Base-by-base conservation (phyloP, 495 filamentous ascomycete genomes). In the Penicillium parvum region DNA sequence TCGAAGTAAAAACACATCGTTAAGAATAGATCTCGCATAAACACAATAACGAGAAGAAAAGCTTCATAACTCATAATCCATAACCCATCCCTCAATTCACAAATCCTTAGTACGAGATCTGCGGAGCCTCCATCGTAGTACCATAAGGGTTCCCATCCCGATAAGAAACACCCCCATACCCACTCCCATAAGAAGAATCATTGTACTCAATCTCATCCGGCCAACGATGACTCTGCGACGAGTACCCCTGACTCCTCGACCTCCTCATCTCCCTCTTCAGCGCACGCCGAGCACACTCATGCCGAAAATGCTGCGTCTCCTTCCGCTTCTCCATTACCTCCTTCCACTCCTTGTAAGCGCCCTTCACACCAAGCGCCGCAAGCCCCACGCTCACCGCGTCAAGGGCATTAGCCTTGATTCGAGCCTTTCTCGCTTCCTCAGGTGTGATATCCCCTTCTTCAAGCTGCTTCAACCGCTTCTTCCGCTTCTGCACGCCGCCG, bases 311-410 rank as follows among this genome's bases (percentile, higher is more conserved):
- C 7, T 66, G 52, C 20, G 66, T 63, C 44, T 77, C 73, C 46
- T 76, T 70, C 23, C 77, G 69, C 55, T 82, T 72, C 62, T 83
- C 74, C 26, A 78, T 72, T 49, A 78, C 79, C 47, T 83, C 75
- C 58, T 82, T 76, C 82, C 82, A 85, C 60, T 90, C 86, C 3
- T 75, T 75, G 49, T 88, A 72, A 29, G 87, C 88, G 23, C 84
- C 82, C 65, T 89, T 90, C 72, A 95, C 84, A 57, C 90, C 87
- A 22, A 94, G 70, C 3, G 86, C 87, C 9, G 89, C 89, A 36
- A 96, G 84, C 49, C 88, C 88, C 1, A 95, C 71, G 25, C 83
- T 83, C 2, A 87, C 83, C 8, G 81, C 79, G 60, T 94, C 88
- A 58, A 84, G 77, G 36, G 88, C 49, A 40, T 84, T 73, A 12